Evolutionary conservation across 2,329 filamentous ascomycete genomes (phyloP).

Genomic region (Nemania sp.): DNA sequence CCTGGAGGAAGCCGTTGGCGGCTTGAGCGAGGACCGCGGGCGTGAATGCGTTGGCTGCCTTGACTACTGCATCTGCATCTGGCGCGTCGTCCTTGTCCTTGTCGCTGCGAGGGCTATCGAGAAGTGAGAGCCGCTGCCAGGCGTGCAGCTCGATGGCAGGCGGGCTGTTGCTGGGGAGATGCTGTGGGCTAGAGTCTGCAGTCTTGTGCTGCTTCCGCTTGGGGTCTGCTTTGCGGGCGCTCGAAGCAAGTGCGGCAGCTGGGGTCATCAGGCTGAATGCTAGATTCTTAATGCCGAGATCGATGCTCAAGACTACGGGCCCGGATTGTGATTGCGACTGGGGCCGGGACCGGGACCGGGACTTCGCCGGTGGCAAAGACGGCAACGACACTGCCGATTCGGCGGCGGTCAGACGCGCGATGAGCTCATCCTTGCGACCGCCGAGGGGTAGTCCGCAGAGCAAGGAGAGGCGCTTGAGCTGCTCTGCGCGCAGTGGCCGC

Average conservation of each 20-base stretch:
- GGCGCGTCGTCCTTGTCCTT: background rate
- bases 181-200: background rate
- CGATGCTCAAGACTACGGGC: constrained; percentile 69
- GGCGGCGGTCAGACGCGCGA: constrained; percentile 51
- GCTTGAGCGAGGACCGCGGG: constrained; percentile 42
- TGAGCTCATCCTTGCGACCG: constrained; percentile 62
- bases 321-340: constrained; percentile 18
- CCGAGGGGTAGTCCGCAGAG: constrained; percentile 61
- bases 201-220: constrained; percentile 5
- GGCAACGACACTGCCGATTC: constrained; percentile 38
- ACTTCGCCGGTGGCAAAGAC: constrained; percentile 35
- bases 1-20: constrained; percentile 40
- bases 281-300: constrained; percentile 83
- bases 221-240: background rate
- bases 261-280: constrained; percentile 66
- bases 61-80: background rate
- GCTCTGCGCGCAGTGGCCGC: constrained; percentile 46
- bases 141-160: constrained; percentile 32
- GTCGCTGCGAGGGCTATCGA: background rate
- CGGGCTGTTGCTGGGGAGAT: constrained; percentile 22
- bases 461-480: constrained; percentile 62
- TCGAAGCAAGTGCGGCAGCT: background rate
- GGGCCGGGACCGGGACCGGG: constrained; percentile 34
- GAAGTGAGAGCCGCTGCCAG: constrained; percentile 40
- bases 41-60: constrained; percentile 30